Base-by-base conservation (phyloP, 2,329 filamentous ascomycete species). In the Colletotrichum spaethianum region DNA sequence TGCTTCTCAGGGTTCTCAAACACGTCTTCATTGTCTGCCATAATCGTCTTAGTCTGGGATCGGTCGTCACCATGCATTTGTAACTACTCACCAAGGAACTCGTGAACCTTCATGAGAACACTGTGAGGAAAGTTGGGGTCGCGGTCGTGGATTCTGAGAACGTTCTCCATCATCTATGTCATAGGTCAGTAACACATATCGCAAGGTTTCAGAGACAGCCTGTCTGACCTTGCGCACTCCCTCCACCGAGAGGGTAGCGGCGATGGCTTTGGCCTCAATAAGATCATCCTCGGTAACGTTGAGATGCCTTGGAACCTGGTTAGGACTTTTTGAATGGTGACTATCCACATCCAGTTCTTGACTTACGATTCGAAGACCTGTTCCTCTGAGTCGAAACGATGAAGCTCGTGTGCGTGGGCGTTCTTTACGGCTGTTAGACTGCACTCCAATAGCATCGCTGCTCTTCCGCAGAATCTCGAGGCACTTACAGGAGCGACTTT, bases 1-100 rank as follows among this genome's bases (percentile, higher is more conserved):
- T 89, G 81, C 74, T 86, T 83, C 50, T 87, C 83, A 23, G 86
- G 86, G 36, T 84, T 80, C 64, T 78, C 75, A 63, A 83, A 81
- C 40, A 85, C 66, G 28, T 74, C 55, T 1, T 75, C 72, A 46
- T 78, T 77, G 36, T 74, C 76, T 63, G n/a, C 16, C 57, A 6
- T 4, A 23, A 20, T 33, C 8, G n/a, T 33, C 8, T 72, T n/a
- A 71, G 61, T 44, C 26, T 4, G 8, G 23, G 4, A 20, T 6
- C 26, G 0, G 23, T 20, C 12, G 11, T 7, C 48, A 82, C 23
- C 52, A 4, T 18, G 6, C n/a, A 40, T 26, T 5, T 38, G 65
- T 79, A 74, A 85, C 83, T 42, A 87, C 75, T 52, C 83, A 80
- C 6, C 85, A 42, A 85, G 79, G 60, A 85, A 85, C 20, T 79